These are phyloP conservation scores for Trifolium dubium DNA, from an alignment of 306 rosid species.

Conservation along the genomic window DNA sequence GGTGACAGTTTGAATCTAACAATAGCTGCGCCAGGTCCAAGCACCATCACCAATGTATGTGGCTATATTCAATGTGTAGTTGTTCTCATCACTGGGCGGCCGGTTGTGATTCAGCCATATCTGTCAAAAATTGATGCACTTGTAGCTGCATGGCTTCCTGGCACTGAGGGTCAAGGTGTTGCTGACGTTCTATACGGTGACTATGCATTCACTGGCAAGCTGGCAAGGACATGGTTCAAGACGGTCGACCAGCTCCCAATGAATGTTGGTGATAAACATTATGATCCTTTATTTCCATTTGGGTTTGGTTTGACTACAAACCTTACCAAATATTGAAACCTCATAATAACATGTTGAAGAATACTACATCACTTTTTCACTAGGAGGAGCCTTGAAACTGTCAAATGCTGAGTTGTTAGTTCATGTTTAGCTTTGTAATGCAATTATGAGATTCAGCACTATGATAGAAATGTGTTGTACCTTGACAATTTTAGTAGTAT, in stretches of 20 bases:
- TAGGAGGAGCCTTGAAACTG: background rate
- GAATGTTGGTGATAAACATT: constrained; percentile 51
- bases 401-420: background rate
- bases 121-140: constrained; percentile 70
- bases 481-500: constrained; percentile 20
- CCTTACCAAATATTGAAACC: constrained; percentile 30
- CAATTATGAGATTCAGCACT: background rate
- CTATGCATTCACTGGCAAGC: constrained; percentile 43
- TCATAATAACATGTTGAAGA: constrained; percentile 1
- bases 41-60: constrained; percentile 73
- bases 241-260: constrained; percentile 45
- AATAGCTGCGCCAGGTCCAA: constrained; percentile 75
- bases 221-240: constrained; percentile 48
- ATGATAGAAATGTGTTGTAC: background rate
- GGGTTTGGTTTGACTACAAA: constrained; percentile 43
- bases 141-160: constrained; percentile 97
- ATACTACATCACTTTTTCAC: background rate
- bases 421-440: background rate
- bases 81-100: constrained; percentile 82
- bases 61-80: constrained; percentile 67
- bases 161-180: constrained; percentile 60
- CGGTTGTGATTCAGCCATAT: constrained; percentile 80
- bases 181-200: constrained; percentile 44
- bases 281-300: constrained; percentile 48
- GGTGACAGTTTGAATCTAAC: constrained; percentile 79